Evolutionary conservation across 306 rosid species (phyloP).

Genomic region (Fragaria vesca): DNA sequence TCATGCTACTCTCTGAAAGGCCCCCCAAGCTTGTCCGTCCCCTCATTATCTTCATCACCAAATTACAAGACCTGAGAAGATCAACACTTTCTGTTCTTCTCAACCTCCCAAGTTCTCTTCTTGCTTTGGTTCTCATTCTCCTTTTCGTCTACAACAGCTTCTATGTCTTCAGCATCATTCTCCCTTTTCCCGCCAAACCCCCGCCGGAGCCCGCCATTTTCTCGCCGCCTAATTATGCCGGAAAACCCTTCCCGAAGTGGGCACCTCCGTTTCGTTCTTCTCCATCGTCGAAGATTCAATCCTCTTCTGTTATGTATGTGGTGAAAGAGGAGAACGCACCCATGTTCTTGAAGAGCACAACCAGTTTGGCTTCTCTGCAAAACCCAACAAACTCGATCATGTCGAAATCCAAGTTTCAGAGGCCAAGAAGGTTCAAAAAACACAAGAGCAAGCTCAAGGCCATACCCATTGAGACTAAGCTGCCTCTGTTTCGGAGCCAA

Average conservation of each 20-base stretch:
- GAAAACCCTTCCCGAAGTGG: slow-evolving; percentile 16
- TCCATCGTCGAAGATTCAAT: slow-evolving; percentile 31
- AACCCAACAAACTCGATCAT: slow-evolving; percentile 9
- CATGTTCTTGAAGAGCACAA: slow-evolving; percentile 8
- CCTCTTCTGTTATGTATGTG: slow-evolving; percentile 42
- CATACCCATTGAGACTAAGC: slow-evolving; percentile 26
- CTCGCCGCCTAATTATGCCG: slow-evolving; percentile 7
- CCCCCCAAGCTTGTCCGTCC: slow-evolving; percentile 20
- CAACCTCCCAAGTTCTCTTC: slow-evolving; percentile 49
- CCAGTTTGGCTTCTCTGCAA: slow-evolving; percentile 31
- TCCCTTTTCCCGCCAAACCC: slow-evolving; percentile 40
- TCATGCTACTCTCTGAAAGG: slow-evolving; percentile 16
- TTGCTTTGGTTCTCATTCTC: slow-evolving; percentile 53
- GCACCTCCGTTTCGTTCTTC: slow-evolving; percentile 5
- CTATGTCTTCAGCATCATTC: slow-evolving; percentile 42
- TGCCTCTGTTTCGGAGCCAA: not conserved
- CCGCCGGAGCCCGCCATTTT: slow-evolving; percentile 15
- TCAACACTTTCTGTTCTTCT: slow-evolving; percentile 37
- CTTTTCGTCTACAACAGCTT: slow-evolving; percentile 64
- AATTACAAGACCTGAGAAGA: slow-evolving; percentile 38
- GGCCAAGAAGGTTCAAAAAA: slow-evolving; percentile 30
- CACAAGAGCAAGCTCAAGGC: slow-evolving; percentile 53
- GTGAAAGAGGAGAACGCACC: slow-evolving; percentile 40
- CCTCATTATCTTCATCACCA: slow-evolving; percentile 20
- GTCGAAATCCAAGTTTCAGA: slow-evolving; percentile 10